Conservation (phyloP, 2,329 filamentous ascomycete genomes). For the Cordyceps pruinosa region DNA sequence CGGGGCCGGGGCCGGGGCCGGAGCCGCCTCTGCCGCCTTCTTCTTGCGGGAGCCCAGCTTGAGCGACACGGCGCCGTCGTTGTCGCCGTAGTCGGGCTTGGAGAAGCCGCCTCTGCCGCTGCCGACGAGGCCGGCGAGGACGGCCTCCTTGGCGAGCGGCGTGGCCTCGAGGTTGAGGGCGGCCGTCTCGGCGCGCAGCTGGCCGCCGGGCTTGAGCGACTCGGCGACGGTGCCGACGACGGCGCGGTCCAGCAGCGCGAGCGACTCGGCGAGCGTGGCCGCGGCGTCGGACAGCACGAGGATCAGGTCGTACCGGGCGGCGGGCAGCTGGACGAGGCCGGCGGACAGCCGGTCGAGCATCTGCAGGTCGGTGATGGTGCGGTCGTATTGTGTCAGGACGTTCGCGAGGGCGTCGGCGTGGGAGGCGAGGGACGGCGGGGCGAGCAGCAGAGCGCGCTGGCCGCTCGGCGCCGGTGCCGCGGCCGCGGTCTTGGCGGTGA, state of each 20-base stretch:
- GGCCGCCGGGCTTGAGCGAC: constrained; percentile 62
- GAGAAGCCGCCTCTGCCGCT: constrained; percentile 55
- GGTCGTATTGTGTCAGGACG: constrained; percentile 67
- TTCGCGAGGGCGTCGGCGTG: constrained; percentile 70
- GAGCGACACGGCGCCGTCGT: constrained; percentile 49
- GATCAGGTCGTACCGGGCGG: constrained; percentile 73
- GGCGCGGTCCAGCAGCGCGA: constrained; percentile 56
- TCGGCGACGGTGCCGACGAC: constrained; percentile 64
- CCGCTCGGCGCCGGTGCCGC: constrained; percentile 24
- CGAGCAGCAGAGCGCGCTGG: constrained; percentile 70
- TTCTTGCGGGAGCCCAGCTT: constrained; percentile 34
- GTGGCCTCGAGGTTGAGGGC: constrained; percentile 36
- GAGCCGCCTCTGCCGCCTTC: constrained; percentile 19
- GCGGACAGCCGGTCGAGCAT: constrained; percentile 93
- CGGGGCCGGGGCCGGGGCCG: constrained; percentile 6
- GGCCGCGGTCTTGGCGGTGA: background rate
- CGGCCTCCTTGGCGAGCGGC: constrained; percentile 65
- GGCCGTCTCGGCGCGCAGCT: constrained; percentile 63
- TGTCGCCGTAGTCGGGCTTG: constrained; percentile 58
- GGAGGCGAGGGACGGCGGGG: constrained; percentile 81
- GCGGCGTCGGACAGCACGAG: constrained; percentile 76
- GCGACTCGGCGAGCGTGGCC: constrained; percentile 53
- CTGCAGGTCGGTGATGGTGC: constrained; percentile 76
- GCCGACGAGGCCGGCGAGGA: constrained; percentile 71
- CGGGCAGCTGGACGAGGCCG: constrained; percentile 70